phyloP scores from a whole-genome alignment of 2,329 filamentous ascomycete genomes.

The Moelleriella libera region DNA sequence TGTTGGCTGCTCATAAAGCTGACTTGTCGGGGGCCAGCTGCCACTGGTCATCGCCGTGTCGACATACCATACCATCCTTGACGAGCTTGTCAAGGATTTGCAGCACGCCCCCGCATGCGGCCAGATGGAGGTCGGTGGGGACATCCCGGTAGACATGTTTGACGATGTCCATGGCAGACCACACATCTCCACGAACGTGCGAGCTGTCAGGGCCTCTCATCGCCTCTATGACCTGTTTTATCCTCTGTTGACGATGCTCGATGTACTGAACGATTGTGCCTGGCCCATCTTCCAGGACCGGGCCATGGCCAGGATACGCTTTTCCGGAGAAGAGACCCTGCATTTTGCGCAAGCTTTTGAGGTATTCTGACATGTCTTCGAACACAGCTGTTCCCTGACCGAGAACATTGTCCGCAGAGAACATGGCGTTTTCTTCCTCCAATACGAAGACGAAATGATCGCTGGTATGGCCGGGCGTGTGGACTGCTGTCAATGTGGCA shows the following conservation, averaged over 20 bases:
- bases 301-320: conserved; percentile 81
- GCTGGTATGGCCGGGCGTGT: conserved; percentile 54
- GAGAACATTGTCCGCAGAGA: conserved; percentile 80
- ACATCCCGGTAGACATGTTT: conserved; percentile 74
- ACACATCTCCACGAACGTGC: conserved; percentile 19
- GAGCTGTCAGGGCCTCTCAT: conserved; percentile 29
- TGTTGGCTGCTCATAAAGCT: conserved; percentile 6
- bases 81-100: conserved; percentile 72
- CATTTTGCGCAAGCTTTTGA: conserved; percentile 59
- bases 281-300: conserved; percentile 58
- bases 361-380: conserved; percentile 58
- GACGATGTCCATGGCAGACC: conserved; percentile 72
- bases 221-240: conserved; percentile 60
- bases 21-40: conserved; percentile 10
- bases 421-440: conserved; percentile 68
- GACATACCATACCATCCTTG: conserved; percentile 52
- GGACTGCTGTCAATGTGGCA: conserved; percentile 50
- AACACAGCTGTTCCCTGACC: conserved; percentile 81
- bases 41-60: conserved; percentile 19
- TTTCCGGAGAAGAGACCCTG: conserved; percentile 45
- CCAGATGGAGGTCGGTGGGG: conserved; percentile 56
- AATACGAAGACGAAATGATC: conserved; percentile 74
- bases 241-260: conserved; percentile 61
- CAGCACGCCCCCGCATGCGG: conserved; percentile 61
- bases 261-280: conserved; percentile 73